Base-by-base conservation (phyloP, 2,329 filamentous ascomycete genomes). In the Aspergillus versicolor region DNA sequence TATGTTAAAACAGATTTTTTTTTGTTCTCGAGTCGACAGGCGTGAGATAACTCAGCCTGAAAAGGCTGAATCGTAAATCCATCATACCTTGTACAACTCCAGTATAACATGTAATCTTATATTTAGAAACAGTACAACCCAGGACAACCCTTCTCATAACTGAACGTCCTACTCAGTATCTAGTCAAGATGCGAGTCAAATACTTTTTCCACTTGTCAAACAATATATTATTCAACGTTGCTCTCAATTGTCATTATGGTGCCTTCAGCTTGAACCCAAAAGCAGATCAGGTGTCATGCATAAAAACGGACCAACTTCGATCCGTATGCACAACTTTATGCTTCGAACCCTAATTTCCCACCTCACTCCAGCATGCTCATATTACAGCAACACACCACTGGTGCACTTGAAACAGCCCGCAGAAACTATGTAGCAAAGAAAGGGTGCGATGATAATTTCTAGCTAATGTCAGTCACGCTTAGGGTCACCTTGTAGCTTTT, bases 51-150 rank as follows among this genome's bases (percentile, higher is more conserved):
- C 27, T 30, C 27, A 30, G 9, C 9, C 9, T 30, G 27, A 4
- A 30, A 30, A 11, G 27, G 27, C 27, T 30, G 9, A 30, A 30
- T 30, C 27, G 9, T 30, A 9, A 30, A 30, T 30, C 27, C 9
- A 30, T 30, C 8, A 30, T 30, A 9, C 9, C 27, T 30, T 30
- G 27, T 37, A n/a, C 30, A 19, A 38, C 21, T 21, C 17, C 45
- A 44, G 17, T 30, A 30, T 30, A 30, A 30, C 27, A 30, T 30
- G 27, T 30, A 56, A 22, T 52, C 42, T 56, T 52, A 54, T 54
- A 48, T 47, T 54, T 54, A 54, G 52, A 30, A 54, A 54, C 52
- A 54, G 22, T 17, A 22, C 37, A 43, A 7, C 47, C 46, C 32
- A 49, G 32, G n/a, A 11, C 11, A 38, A 11, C 9, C 9, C 46